These are phyloP conservation scores for Aspergillus sergii DNA, from an alignment of 2,329 filamentous ascomycete species.

Conservation along the genomic window DNA sequence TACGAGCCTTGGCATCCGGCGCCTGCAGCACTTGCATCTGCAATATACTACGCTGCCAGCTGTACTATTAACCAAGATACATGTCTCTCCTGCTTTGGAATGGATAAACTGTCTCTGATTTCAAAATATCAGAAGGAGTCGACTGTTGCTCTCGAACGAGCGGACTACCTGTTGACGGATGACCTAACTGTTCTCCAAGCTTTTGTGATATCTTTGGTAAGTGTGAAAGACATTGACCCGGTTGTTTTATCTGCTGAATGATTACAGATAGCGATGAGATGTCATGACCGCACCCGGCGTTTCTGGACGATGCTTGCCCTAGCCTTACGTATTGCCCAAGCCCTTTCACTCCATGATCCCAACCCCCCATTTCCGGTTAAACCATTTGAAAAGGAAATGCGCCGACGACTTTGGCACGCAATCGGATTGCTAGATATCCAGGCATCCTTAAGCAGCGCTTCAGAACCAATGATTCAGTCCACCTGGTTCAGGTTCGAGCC, in stretches of 20 bases:
- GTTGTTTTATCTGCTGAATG: no score
- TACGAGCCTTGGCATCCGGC: conserved; percentile 31
- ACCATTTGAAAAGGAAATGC: conserved; percentile 36
- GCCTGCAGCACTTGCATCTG: conserved; percentile 26
- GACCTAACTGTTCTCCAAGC: conserved; percentile 37
- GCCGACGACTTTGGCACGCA: conserved; percentile 30
- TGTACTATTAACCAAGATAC: conserved; percentile 26
- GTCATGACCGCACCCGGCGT: conserved; percentile 33
- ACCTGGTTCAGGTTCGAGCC: conserved; percentile 18
- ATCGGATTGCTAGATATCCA: conserved; percentile 34
- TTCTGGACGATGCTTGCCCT: conserved; percentile 38
- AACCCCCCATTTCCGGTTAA: conserved; percentile 30
- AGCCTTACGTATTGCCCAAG: conserved; percentile 34
- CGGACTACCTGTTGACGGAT: conserved; percentile 32
- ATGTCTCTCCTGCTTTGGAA: conserved; percentile 24
- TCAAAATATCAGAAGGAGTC: conserved; percentile 26
- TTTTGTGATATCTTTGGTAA: conserved; percentile 35
- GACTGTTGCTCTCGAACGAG: conserved; percentile 26
- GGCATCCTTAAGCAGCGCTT: conserved; percentile 31
- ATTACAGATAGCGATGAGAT: conserved; percentile 8
- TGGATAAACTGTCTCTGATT: conserved; percentile 20
- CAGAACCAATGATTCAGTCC: conserved; percentile 37
- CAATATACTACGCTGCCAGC: conserved; percentile 31
- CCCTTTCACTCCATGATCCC: conserved; percentile 31
- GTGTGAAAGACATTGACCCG: not conserved